Conservation (phyloP, 1,139 yeast species). For the Kurtzmaniella quercitrusa region DNA sequence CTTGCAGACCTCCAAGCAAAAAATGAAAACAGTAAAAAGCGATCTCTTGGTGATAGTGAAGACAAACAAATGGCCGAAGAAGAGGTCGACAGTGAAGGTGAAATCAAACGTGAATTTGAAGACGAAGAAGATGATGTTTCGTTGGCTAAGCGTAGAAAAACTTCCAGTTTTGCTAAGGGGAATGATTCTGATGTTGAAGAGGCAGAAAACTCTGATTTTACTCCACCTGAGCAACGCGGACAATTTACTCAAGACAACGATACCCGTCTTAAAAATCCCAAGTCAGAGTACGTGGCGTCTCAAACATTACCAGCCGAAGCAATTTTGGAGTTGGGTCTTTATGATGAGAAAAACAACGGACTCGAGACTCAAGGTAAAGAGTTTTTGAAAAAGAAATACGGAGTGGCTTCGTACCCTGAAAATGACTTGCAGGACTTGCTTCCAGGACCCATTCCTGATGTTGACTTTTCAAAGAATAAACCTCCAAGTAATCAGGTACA, state of each 20-base stretch:
- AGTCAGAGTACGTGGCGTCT: slow-evolving; percentile 70
- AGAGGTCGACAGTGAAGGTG: slow-evolving; percentile 10
- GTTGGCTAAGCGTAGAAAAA: slow-evolving; percentile 13
- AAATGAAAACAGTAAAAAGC: slow-evolving; percentile 7
- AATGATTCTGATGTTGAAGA: slow-evolving; percentile 22
- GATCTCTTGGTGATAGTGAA: slow-evolving; percentile 1
- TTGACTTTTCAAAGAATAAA: slow-evolving; percentile 79
- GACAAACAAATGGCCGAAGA: slow-evolving; percentile 12
- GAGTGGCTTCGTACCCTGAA: slow-evolving; percentile 86
- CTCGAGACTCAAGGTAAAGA: slow-evolving; percentile 64
- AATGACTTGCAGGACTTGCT: slow-evolving; percentile 68
- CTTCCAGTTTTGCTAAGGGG: slow-evolving; percentile 2
- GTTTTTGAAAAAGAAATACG: slow-evolving; percentile 70
- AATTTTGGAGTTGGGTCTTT: slow-evolving; percentile 58
- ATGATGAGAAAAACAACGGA: slow-evolving; percentile 55
- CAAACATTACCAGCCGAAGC: slow-evolving; percentile 73
- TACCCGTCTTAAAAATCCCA: slow-evolving; percentile 66
- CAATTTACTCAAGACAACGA: slow-evolving; percentile 49
- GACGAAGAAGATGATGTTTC: slow-evolving; percentile 13
- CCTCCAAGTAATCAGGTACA: slow-evolving; percentile 88
- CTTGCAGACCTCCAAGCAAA: slow-evolving; percentile 6
- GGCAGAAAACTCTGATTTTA: not conserved
- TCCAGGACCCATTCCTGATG: slow-evolving; percentile 86
- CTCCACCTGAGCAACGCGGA: slow-evolving; percentile 47
- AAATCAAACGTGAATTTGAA: slow-evolving; percentile 8